A percentile compares a stretch with the other conserved stretches of the same genome.
Evolutionary conservation across 805 yeast genomes (phyloP).

Genomic region (Pichia gijzeniarum): DNA sequence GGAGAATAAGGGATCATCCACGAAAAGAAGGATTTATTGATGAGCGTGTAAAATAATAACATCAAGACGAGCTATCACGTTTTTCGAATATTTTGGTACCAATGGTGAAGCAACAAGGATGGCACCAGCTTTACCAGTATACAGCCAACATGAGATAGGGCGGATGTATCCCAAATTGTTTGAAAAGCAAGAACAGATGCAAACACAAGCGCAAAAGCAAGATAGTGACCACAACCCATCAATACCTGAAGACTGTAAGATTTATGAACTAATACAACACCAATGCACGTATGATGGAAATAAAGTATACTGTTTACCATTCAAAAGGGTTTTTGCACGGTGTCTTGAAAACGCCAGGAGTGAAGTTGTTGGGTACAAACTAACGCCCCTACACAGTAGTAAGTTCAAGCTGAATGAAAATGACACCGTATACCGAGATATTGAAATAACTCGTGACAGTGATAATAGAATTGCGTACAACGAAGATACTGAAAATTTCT

Average conservation of each 20-base stretch:
- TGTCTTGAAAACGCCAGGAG: conserved; percentile 29
- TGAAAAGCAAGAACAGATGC: not conserved
- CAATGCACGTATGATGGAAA: conserved; percentile 42
- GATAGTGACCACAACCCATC: conserved; percentile 6
- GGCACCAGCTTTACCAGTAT: conserved; percentile 49
- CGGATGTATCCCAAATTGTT: conserved; percentile 19
- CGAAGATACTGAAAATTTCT: conserved; percentile 22
- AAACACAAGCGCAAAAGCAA: not conserved
- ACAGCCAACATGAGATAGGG: conserved; percentile 32
- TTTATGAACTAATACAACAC: conserved; percentile 38
- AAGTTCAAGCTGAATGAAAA: not conserved
- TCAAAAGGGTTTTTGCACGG: conserved; percentile 40
- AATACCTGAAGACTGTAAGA: conserved; percentile 19
- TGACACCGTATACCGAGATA: conserved; percentile 19
- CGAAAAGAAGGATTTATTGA: too few relatives aligned
- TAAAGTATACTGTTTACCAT: conserved; percentile 41
- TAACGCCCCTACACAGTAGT: conserved; percentile 21
- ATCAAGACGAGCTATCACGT: not conserved
- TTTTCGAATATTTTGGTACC: too few relatives aligned
- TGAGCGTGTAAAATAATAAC: not conserved
- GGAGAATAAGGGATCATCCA: not conserved
- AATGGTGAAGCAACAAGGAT: conserved; percentile 20
- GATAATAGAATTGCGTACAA: conserved; percentile 26
- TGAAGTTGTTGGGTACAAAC: conserved; percentile 27
- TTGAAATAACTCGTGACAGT: conserved; percentile 33